A percentile compares a stretch with the other conserved stretches of the same genome.
phyloP scores from a whole-genome alignment of 2,329 filamentous ascomycete species.

The Hortaea werneckii region DNA sequence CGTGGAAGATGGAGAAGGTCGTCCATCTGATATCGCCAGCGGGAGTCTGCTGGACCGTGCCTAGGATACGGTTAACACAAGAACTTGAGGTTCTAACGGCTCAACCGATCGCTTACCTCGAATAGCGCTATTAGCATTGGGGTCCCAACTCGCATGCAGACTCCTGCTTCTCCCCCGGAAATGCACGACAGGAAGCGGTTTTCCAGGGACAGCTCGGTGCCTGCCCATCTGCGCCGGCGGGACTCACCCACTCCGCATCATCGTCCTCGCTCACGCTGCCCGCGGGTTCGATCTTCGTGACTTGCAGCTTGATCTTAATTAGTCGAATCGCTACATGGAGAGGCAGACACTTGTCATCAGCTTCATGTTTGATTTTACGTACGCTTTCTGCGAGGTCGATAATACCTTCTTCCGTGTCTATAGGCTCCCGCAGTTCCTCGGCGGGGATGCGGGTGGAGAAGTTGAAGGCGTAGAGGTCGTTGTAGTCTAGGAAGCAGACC shows the following conservation, averaged over 20 bases:
- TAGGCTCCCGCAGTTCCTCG: slow-evolving; percentile 35
- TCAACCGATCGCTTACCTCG: slow-evolving; percentile 40
- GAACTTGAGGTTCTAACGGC: background rate
- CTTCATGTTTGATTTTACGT: slow-evolving; percentile 12
- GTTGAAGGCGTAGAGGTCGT: slow-evolving; percentile 63
- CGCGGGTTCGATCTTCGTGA: slow-evolving; percentile 50
- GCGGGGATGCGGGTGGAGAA: slow-evolving; percentile 38
- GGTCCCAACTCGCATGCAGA: slow-evolving; percentile 55
- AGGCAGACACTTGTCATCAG: slow-evolving; percentile 5
- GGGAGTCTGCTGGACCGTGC: slow-evolving; percentile 53
- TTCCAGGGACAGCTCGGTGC: slow-evolving; percentile 22
- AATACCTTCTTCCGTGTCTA: slow-evolving; percentile 48
- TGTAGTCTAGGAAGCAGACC: slow-evolving; percentile 47
- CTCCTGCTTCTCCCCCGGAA: slow-evolving; percentile 55
- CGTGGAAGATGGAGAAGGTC: slow-evolving; percentile 52
- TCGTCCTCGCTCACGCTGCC: slow-evolving; percentile 42
- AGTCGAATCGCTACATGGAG: slow-evolving; percentile 47
- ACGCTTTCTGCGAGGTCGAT: slow-evolving; percentile 21
- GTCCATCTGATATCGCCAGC: slow-evolving; percentile 69
- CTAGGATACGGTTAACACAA: slow-evolving; percentile 24
- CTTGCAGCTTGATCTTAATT: slow-evolving; percentile 56
- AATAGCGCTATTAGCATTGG: slow-evolving; percentile 57
- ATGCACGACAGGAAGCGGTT: slow-evolving; percentile 52
- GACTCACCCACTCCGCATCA: slow-evolving; percentile 11
- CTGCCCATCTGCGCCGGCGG: slow-evolving; percentile 8